Percentiles rank a stretch among this genome's conserved stretches.
phyloP scores from a whole-genome alignment of 371 early-diverging fungal genomes.

The Chytridiales sp. region DNA sequence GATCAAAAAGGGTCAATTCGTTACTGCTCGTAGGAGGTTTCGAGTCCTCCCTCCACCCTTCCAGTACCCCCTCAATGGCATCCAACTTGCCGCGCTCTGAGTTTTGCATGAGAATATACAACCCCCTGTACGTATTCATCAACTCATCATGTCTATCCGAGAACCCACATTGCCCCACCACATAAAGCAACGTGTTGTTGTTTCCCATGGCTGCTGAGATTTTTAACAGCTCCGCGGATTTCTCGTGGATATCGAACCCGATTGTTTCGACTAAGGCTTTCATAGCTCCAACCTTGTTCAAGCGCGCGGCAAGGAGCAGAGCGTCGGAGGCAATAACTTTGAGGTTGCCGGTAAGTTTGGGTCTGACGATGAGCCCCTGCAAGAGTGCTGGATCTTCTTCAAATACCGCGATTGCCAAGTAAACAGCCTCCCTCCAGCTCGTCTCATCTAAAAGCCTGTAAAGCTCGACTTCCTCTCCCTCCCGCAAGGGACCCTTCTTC shows the following conservation, averaged over 20 bases:
- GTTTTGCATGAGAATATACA: constrained; percentile 10
- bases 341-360: background rate
- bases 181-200: constrained; percentile 10
- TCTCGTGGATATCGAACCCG: too few relatives aligned
- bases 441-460: too few relatives aligned
- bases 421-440: too few relatives aligned
- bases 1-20: background rate
- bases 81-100: constrained; percentile 6
- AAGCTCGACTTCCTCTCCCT: too few relatives aligned
- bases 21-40: background rate
- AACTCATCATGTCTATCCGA: constrained; percentile 10
- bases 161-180: constrained; percentile 15
- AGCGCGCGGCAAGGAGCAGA: background rate
- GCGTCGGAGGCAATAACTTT: constrained; percentile 1
- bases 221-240: constrained; percentile 3
- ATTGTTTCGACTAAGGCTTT: too few relatives aligned
- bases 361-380: background rate
- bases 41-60: constrained; percentile 1
- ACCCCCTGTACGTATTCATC: constrained; percentile 12
- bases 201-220: constrained; percentile 10
- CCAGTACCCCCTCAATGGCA: constrained; percentile 6
- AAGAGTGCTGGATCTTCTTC: background rate
- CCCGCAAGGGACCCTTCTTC: too few relatives aligned
- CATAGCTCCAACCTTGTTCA: background rate
- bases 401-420: too few relatives aligned